These are phyloP conservation scores for Alternaria consortialis DNA, from an alignment of 2,329 filamentous ascomycete genomes.

Conservation along the genomic window DNA sequence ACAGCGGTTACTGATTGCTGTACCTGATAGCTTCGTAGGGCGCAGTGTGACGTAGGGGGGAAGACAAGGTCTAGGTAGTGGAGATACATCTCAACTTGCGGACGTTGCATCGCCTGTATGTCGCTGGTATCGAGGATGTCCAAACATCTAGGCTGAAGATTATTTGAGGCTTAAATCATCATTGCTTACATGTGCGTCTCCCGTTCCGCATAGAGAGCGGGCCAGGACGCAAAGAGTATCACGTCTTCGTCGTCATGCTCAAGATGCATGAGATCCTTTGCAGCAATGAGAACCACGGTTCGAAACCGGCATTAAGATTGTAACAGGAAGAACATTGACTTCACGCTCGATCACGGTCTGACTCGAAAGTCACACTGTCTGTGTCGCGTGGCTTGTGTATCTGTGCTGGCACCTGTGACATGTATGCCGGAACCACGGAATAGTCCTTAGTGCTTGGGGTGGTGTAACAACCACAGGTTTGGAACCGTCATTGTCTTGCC, in stretches of 20 bases:
- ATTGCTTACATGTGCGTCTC: background rate
- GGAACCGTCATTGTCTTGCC: slow-evolving; percentile 24
- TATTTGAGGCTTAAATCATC: background rate
- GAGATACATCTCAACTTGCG: background rate
- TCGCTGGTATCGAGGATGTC: background rate
- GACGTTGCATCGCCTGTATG: background rate
- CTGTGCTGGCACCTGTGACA: slow-evolving; percentile 24
- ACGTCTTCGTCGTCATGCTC: background rate
- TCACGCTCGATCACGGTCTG: background rate
- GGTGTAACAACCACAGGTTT: slow-evolving; percentile 28
- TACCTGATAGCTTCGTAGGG: background rate
- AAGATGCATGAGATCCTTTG: background rate
- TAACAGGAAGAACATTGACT: background rate
- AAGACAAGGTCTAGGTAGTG: background rate
- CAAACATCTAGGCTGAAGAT: background rate
- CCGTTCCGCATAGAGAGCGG: background rate
- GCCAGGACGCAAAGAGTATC: background rate
- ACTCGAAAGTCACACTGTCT: slow-evolving; percentile 6
- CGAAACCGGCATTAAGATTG: background rate
- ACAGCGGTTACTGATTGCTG: background rate
- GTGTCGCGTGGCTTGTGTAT: slow-evolving; percentile 20
- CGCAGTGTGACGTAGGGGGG: background rate
- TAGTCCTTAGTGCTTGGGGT: slow-evolving; percentile 12
- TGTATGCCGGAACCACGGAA: slow-evolving; percentile 18
- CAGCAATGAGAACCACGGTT: background rate